Evolutionary conservation across 192 early-diverging fungal genomes (phyloP).

Genomic region (Paraglomus occultum): DNA sequence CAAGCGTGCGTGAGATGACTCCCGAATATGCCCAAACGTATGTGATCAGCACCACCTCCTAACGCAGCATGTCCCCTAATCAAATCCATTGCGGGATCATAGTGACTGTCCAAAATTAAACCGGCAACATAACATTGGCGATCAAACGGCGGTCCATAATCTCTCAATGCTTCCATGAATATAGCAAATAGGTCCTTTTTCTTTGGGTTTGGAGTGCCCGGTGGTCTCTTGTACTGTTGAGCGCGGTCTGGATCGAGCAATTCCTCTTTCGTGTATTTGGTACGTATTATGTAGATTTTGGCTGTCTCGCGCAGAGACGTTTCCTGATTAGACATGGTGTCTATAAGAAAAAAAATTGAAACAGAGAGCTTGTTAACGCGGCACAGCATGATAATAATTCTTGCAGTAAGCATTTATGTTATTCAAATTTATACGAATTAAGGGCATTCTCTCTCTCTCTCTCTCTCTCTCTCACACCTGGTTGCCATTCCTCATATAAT

Average conservation of each 20-base stretch:
- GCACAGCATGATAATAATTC: no score
- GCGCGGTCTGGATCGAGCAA: slow-evolving; percentile 56
- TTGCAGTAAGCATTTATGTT: no score
- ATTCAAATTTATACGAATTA: no score
- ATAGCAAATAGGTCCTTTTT: slow-evolving; percentile 49
- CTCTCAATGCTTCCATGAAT: slow-evolving; percentile 48
- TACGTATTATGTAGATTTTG: slow-evolving; percentile 51
- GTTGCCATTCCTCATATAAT: slow-evolving; percentile 53
- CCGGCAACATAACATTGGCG: slow-evolving; percentile 48
- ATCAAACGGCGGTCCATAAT: slow-evolving; percentile 48
- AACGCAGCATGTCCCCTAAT: slow-evolving; percentile 64
- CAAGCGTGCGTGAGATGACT: slow-evolving; percentile 64
- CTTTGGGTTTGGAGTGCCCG: slow-evolving; percentile 37
- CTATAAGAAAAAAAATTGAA: slow-evolving; percentile 26
- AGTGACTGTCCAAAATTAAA: slow-evolving; percentile 58
- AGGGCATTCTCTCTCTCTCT: no score
- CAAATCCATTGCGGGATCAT: slow-evolving; percentile 48
- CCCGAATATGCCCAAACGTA: slow-evolving; percentile 65
- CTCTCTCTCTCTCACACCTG: no score
- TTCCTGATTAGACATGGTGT: slow-evolving; percentile 53
- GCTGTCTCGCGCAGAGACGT: slow-evolving; percentile 47
- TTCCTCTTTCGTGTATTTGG: slow-evolving; percentile 49
- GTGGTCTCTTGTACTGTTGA: slow-evolving; percentile 53
- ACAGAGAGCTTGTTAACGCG: no score
- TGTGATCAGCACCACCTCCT: slow-evolving; percentile 53